Evolutionary conservation across 2,329 filamentous ascomycete species (phyloP).

Genomic region (Diaporthe ilicicola): DNA sequence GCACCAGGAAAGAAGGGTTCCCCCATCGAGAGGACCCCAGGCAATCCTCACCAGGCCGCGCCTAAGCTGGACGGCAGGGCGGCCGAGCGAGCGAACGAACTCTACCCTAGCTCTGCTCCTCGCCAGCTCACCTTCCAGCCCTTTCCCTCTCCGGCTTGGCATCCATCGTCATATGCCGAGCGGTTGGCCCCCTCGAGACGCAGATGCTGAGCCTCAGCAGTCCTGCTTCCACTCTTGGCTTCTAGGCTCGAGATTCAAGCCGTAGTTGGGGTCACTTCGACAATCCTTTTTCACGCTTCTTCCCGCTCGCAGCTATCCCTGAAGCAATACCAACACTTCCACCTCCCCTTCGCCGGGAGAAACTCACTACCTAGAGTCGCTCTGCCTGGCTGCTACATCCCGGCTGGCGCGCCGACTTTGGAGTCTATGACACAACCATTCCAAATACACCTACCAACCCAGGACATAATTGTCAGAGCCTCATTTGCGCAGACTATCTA

Average conservation of each 20-base stretch:
- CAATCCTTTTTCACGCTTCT: neutral
- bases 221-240: neutral
- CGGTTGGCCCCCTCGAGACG: neutral
- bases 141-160: constrained; percentile 10
- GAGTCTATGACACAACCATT: constrained; percentile 32
- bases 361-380: neutral
- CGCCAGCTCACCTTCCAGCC: neutral
- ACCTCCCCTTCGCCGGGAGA: neutral
- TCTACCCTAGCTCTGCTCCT: neutral
- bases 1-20: neutral
- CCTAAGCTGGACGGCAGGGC: neutral
- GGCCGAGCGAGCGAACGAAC: neutral
- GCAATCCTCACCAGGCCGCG: neutral
- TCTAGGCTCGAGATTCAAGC: neutral
- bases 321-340: neutral
- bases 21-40: constrained; percentile 5
- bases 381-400: constrained; percentile 22
- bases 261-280: neutral
- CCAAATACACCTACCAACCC: constrained; percentile 1
- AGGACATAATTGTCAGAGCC: neutral
- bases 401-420: constrained; percentile 16
- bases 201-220: constrained; percentile 11
- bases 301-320: neutral
- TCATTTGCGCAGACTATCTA: neutral
- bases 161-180: constrained; percentile 11